These are phyloP conservation scores for Perkinsus olseni DNA, from an alignment of 169 alveolate species.

Conservation along the genomic window DNA sequence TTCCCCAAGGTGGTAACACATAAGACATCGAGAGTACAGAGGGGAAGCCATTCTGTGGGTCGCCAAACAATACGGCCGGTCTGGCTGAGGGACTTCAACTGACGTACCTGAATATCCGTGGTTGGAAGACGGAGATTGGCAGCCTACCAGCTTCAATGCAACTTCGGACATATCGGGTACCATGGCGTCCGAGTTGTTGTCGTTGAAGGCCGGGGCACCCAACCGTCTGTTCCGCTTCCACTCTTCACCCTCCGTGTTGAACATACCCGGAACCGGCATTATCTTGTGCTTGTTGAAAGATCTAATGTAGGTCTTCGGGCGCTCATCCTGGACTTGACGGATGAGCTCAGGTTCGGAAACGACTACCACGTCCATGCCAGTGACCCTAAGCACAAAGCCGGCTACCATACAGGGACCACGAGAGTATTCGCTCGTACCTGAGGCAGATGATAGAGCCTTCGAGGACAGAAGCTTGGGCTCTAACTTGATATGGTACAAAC, in stretches of 20 bases:
- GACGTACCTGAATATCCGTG: not conserved
- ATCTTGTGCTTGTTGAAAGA: not conserved
- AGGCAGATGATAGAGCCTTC: not conserved
- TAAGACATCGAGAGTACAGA: not conserved
- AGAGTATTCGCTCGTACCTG: too few species aligned
- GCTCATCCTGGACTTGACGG: not conserved
- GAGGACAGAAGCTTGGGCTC: too few species aligned
- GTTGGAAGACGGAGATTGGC: not conserved
- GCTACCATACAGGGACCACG: too few species aligned
- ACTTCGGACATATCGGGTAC: not conserved
- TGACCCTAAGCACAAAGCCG: not conserved
- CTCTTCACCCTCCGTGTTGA: not conserved
- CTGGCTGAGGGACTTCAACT: not conserved
- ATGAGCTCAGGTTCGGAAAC: not conserved
- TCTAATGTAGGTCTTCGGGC: not conserved
- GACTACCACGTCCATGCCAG: not conserved
- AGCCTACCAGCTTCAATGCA: not conserved
- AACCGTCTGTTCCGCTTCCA: not conserved
- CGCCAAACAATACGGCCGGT: not conserved
- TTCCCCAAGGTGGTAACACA: not conserved
- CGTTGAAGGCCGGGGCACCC: not conserved
- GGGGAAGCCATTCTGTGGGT: not conserved
- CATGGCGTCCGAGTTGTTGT: not conserved
- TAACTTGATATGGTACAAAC: not conserved
- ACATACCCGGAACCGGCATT: not conserved